Evolutionary conservation across 305 asterid species (phyloP).

Genomic region (Striga hermonthica): DNA sequence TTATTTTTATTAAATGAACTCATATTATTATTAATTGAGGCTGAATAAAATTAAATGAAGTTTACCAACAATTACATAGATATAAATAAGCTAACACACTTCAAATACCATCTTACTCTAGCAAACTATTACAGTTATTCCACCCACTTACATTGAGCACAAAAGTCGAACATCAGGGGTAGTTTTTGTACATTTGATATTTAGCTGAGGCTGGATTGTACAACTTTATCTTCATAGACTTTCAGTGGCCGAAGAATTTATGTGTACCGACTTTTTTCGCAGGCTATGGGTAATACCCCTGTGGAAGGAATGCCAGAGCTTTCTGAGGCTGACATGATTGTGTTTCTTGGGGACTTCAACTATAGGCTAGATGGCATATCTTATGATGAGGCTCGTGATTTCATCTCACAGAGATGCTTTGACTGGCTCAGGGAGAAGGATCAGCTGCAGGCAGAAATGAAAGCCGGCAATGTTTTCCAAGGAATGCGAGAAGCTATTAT

Average conservation of each 20-base stretch:
- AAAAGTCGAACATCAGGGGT: neutral
- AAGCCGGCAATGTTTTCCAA: slow-evolving; percentile 89
- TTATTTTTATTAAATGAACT: no score
- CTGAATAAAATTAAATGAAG: no score
- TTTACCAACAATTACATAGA: no score
- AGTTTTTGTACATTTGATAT: slow-evolving; percentile 3
- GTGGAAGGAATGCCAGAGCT: slow-evolving; percentile 77
- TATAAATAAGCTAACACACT: no score
- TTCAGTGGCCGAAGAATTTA: slow-evolving; percentile 20
- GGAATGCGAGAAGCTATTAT: slow-evolving; percentile 97
- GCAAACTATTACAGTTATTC: neutral
- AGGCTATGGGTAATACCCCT: slow-evolving; percentile 55
- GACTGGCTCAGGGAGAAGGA: slow-evolving; percentile 96
- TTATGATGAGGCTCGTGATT: slow-evolving; percentile 94
- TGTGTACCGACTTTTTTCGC: slow-evolving; percentile 28
- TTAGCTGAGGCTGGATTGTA: no score
- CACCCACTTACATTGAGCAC: neutral
- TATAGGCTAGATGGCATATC: slow-evolving; percentile 90
- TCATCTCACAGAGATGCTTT: slow-evolving; percentile 89
- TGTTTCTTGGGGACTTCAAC: slow-evolving; percentile 92
- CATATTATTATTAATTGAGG: no score
- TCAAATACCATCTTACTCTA: neutral
- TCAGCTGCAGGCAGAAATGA: slow-evolving; percentile 87
- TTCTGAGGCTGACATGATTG: slow-evolving; percentile 94
- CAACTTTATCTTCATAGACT: neutral